A percentile compares a stretch with the other conserved stretches of the same genome.
These are phyloP conservation scores for Monascus purpureus DNA, from an alignment of 495 filamentous ascomycete species.

Conservation along the genomic window DNA sequence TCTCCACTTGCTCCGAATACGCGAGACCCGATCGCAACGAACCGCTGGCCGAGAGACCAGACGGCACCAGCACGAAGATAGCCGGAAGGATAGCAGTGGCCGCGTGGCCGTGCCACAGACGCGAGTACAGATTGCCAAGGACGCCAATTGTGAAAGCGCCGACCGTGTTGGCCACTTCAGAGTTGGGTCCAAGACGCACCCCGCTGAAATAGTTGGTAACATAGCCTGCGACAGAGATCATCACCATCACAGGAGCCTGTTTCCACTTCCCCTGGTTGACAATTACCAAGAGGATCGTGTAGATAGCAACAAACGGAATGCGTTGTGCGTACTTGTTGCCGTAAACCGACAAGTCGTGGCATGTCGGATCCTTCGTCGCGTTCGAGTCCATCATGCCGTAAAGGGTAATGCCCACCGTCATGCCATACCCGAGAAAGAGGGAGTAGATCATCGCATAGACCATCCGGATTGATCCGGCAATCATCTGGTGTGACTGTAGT, in stretches of 20 bases:
- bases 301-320: constrained; percentile 54
- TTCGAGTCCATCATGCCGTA: constrained; percentile 70
- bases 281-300: constrained; percentile 64
- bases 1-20: constrained; percentile 58
- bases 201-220: constrained; percentile 72
- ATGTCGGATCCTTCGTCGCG: constrained; percentile 57
- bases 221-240: constrained; percentile 72
- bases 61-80: constrained; percentile 90
- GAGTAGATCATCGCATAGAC: constrained; percentile 94
- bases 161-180: constrained; percentile 73
- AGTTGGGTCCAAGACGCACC: constrained; percentile 52
- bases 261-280: constrained; percentile 89
- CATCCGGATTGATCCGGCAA: constrained; percentile 87
- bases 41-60: constrained; percentile 70
- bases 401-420: constrained; percentile 81
- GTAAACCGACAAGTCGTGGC: constrained; percentile 40
- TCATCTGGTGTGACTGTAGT: constrained; percentile 73
- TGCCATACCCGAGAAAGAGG: constrained; percentile 85
- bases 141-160: constrained; percentile 80
- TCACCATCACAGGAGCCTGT: constrained; percentile 73
- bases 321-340: constrained; percentile 29
- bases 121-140: constrained; percentile 74
- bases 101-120: constrained; percentile 68
- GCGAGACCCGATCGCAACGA: constrained; percentile 64
- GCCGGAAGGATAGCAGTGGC: constrained; percentile 83